Base-by-base conservation (phyloP, 257 asterid species). In the Solanum clarkiae region DNA sequence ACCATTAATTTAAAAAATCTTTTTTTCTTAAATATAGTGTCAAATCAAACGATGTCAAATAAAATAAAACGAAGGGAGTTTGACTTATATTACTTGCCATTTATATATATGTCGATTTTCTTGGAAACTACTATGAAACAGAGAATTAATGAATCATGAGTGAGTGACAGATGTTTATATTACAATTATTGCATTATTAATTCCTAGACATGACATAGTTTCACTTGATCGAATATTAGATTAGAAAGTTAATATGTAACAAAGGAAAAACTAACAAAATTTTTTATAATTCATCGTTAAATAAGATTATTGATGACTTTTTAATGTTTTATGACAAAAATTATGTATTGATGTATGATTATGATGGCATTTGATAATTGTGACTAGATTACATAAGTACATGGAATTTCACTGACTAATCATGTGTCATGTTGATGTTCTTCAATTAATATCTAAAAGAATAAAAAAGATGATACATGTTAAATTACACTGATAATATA, bases 201-300 rank as follows among this genome's bases (percentile, higher is more conserved):
- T 10, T 57, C 2, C 13, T 57, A 1, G 15, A 62, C 9, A 24
- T 62, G 40, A 62, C 7, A 62, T 53, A 14, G 8, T 14, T 53
- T 14, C 40, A 24, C 2, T 12, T 2, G 70, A 24, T 62, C 7
- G 9, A 1, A 1, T 22, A 62, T 24, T 11, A 24, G 4, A 16
- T 3, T 24, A 24, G 29, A 22, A 62, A 0, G 4, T 29, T 62
- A 56, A 0, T 56, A 56, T 1, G 3, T 56, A 18, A 0, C 12
- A 1, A 0, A 9, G 5, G 4, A 10, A 22, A 1, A 22, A 10
- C 1, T 60, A 60, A 22, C 36, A n/a, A 0, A 4, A 0, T 20
- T 10, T 10, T 60, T 60, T 7, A 60, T 59, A 10, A 59, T n/a
- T 4, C 29, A 10, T 59, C 14, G 0, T 59, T 59, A 10, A 59